A percentile compares a stretch with the other conserved stretches of the same genome.
Evolutionary conservation across 2,329 filamentous ascomycete species (phyloP).

Genomic region (Fusarium nematophilum): DNA sequence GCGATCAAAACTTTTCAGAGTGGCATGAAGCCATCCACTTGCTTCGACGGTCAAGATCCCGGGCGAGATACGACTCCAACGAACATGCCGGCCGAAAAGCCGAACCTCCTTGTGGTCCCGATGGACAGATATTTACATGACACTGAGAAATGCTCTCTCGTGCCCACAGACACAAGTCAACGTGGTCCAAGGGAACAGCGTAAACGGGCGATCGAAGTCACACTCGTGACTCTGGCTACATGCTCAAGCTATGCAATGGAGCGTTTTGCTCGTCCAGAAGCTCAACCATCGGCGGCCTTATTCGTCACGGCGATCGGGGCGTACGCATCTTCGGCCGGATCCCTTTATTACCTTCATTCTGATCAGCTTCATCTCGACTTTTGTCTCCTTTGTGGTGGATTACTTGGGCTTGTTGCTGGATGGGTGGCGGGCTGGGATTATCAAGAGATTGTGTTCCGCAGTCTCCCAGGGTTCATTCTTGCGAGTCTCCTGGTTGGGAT

Average conservation of each 20-base stretch:
- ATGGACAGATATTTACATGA: too few relatives aligned
- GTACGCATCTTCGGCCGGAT: not conserved
- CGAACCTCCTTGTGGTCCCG: too few relatives aligned
- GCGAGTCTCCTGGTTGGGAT: not conserved
- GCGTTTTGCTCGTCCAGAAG: not conserved
- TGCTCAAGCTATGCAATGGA: not conserved
- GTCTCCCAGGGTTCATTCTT: not conserved
- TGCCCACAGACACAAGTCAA: too few relatives aligned
- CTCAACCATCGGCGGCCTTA: not conserved
- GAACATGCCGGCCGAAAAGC: too few relatives aligned
- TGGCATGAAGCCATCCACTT: too few relatives aligned
- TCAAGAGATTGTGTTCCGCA: not conserved
- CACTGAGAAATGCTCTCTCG: too few relatives aligned
- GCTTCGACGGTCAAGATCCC: too few relatives aligned
- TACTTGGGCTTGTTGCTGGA: not conserved
- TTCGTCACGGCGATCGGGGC: not conserved
- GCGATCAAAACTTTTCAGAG: too few relatives aligned
- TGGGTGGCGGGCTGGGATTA: not conserved
- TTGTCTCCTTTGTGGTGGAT: not conserved
- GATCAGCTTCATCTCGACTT: not conserved
- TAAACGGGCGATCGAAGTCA: too few relatives aligned
- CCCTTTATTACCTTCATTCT: not conserved
- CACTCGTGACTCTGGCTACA: too few relatives aligned
- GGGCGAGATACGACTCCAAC: too few relatives aligned
- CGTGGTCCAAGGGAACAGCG: too few relatives aligned